Base-by-base conservation (phyloP, 805 yeast species). In the Candida hungchunana region DNA sequence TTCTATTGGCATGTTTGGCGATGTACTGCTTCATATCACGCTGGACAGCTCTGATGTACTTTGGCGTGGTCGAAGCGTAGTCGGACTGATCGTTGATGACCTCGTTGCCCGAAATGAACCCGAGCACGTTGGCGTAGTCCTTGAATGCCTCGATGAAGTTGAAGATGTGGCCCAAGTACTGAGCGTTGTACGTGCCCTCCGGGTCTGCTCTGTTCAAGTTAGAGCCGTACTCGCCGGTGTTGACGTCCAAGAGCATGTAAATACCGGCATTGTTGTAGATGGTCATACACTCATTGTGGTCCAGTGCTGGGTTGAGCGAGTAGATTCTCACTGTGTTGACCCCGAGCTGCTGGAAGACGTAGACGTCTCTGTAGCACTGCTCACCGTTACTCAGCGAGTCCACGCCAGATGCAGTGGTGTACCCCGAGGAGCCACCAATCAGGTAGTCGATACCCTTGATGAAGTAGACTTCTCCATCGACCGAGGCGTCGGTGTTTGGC, bases 271-370 rank as follows among this genome's bases (percentile, higher is more conserved):
- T 81, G 51, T 84, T 86, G 57, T 87, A 77, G 44, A 77, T 72
- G n/a, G 87, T 69, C 93, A 89, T 85, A 67, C 97, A 89, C 58
- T 82, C 83, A 55, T 86, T 95, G 55, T 88, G 97, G 63, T 86
- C 73, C 30, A 83, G 64, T 44, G 85, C 86, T 40, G 95, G 95
- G 55, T 84, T 84, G 41, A 82, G 62, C 4, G 88, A 75, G 62
- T 89, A 86, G 15, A 88, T 82, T 59, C 96, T 75, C 42, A 89
- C 69, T 28, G 95, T 83, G 64, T 89, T 89, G 54, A 82, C 69
- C 5, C 95, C 95, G 34, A 89, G 67, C 53, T 85, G 77, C 63
- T 82, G 85, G 54, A 89, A 74, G 39, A 75, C 75, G 51, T 67
- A 74, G 25, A 88, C 84, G 58, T 89, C 97, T 59, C 97, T 77